phyloP scores from a whole-genome alignment of 441 rosid species.

The Biscutella laevigata region DNA sequence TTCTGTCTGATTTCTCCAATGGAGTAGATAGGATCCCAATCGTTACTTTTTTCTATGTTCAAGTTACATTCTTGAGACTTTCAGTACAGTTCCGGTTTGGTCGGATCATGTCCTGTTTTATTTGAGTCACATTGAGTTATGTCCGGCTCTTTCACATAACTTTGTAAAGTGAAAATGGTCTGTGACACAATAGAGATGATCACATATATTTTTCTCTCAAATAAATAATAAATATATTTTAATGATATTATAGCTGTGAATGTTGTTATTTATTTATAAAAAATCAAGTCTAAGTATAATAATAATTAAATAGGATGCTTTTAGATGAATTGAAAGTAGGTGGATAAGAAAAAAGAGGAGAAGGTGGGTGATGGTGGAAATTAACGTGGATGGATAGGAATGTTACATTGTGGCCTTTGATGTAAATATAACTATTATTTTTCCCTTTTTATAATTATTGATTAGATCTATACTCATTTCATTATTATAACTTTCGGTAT shows the following conservation, averaged over 20 bases:
- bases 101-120: constrained; percentile 14
- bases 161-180: constrained; percentile 17
- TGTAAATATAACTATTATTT: no score
- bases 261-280: background rate
- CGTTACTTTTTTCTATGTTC: constrained; percentile 15
- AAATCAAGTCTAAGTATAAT: background rate
- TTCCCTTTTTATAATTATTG: no score
- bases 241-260: background rate
- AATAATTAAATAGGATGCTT: background rate
- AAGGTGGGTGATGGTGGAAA: constrained; percentile 13
- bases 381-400: constrained; percentile 28
- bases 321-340: constrained; percentile 19
- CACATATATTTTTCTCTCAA: background rate
- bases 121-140: no score
- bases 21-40: constrained; percentile 9
- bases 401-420: constrained; percentile 16
- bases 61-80: constrained; percentile 24
- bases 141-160: constrained; percentile 23
- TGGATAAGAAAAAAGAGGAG: constrained; percentile 24
- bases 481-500: no score
- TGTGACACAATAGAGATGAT: constrained; percentile 12
- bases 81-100: constrained; percentile 17
- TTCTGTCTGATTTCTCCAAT: constrained; percentile 14
- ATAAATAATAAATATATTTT: constrained; percentile 6
- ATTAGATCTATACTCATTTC: no score